Conservation (phyloP, 257 asterid genomes). For the Datura wrightii region DNA sequence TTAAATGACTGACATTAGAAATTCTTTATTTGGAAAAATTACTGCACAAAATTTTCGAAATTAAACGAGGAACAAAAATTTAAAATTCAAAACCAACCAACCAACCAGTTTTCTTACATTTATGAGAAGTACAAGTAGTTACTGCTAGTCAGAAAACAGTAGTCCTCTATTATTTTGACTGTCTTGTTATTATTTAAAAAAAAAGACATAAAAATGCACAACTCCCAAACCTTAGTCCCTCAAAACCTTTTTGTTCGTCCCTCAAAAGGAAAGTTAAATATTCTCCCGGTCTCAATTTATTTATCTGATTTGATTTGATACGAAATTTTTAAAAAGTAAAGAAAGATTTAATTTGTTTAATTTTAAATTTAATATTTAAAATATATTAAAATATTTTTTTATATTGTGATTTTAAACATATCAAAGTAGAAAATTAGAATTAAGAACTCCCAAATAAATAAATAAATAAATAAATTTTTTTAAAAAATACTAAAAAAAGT, state of each 20-base stretch:
- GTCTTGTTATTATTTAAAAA: not conserved
- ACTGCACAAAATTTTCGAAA: not conserved
- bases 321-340: no score
- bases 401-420: no score
- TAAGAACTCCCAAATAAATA: no score
- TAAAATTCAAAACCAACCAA: constrained; percentile 18
- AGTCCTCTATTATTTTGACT: constrained; percentile 27
- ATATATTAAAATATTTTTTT: no score
- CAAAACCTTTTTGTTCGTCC: constrained; percentile 3
- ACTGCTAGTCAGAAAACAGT: not conserved
- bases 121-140: constrained; percentile 3
- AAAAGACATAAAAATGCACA: not conserved
- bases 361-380: no score
- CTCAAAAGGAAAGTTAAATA: constrained; percentile 9
- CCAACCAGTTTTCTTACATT: not conserved
- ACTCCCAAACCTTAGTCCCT: not conserved
- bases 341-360: no score
- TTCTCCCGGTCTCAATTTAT: no score
- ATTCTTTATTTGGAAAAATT: not conserved
- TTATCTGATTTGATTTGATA: no score
- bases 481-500: no score
- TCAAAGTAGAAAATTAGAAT: no score
- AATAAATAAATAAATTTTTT: no score
- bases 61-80: not conserved
- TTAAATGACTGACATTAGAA: not conserved